These are phyloP conservation scores for Protomyces inouyei DNA, from an alignment of 1,139 yeast genomes.

Conservation along the genomic window DNA sequence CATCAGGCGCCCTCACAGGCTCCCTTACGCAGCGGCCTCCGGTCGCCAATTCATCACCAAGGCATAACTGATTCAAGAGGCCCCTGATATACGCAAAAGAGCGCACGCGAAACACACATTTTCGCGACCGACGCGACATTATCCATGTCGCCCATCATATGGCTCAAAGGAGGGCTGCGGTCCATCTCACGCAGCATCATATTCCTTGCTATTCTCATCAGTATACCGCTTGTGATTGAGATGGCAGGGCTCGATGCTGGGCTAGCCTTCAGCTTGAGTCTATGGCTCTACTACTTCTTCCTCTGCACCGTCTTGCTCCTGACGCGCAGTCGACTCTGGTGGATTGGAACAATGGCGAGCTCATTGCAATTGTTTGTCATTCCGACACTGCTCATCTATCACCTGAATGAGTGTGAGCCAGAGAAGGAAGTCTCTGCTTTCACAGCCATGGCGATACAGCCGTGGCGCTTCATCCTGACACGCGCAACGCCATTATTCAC, in stretches of 20 bases:
- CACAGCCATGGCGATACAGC: background rate
- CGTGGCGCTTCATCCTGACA: conserved; percentile 36
- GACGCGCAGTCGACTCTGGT: background rate
- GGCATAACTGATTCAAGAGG: too few species aligned
- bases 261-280: background rate
- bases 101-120: too few species aligned
- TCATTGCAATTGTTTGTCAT: background rate
- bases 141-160: background rate
- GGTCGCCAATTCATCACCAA: too few species aligned
- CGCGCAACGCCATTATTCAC: conserved; percentile 86
- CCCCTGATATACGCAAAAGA: too few species aligned
- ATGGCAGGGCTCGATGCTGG: background rate
- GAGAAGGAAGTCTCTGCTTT: background rate
- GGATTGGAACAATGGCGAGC: background rate
- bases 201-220: background rate
- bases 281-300: background rate
- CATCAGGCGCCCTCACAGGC: too few species aligned
- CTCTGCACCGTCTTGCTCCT: background rate
- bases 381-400: background rate
- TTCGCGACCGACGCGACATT: too few species aligned
- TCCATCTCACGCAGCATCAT: background rate
- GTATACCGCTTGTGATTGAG: background rate
- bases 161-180: background rate
- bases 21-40: too few species aligned
- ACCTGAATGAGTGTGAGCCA: background rate